Evolutionary conservation across 2,329 filamentous ascomycete species (phyloP).

Genomic region (Xylaria sp.): DNA sequence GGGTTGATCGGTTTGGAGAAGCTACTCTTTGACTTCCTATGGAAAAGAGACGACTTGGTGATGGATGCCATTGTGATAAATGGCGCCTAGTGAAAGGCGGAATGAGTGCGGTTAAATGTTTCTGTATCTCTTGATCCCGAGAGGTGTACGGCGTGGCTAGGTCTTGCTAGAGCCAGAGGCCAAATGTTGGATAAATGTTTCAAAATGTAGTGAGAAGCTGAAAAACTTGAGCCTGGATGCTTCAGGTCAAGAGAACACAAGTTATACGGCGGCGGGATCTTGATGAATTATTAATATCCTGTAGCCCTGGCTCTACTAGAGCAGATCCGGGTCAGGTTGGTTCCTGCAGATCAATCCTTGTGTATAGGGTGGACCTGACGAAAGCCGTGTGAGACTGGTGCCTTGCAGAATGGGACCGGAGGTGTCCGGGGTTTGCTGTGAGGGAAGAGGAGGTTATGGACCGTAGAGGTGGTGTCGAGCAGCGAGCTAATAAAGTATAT

Average conservation of each 20-base stretch:
- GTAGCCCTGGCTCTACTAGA: background rate
- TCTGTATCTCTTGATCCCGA: conserved; percentile 10
- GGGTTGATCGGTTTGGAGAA: conserved; percentile 27
- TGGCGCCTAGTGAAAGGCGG: background rate
- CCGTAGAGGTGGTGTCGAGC: conserved; percentile 7
- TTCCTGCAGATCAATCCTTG: conserved; percentile 38
- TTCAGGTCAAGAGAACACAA: background rate
- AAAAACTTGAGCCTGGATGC: background rate
- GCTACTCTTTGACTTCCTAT: conserved; percentile 38
- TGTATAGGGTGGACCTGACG: conserved; percentile 18
- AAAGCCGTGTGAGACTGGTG: conserved; percentile 21
- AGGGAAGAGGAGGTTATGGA: background rate
- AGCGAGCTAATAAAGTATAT: conserved; percentile 28
- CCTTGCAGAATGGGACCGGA: conserved; percentile 24
- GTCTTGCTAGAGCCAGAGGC: conserved; percentile 18
- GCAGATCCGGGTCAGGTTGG: conserved; percentile 24
- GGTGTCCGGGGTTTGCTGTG: background rate
- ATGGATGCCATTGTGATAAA: conserved; percentile 27
- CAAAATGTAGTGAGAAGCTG: background rate
- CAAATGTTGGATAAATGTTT: background rate
- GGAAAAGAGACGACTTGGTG: conserved; percentile 35
- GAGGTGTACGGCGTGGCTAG: conserved; percentile 3
- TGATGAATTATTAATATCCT: conserved; percentile 29
- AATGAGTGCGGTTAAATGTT: background rate
- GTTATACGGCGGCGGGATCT: conserved; percentile 1